Percentiles rank a stretch among this genome's conserved stretches.
phyloP scores from a whole-genome alignment of 2,329 filamentous ascomycete species.

The Aspergillus eucalypticola region DNA sequence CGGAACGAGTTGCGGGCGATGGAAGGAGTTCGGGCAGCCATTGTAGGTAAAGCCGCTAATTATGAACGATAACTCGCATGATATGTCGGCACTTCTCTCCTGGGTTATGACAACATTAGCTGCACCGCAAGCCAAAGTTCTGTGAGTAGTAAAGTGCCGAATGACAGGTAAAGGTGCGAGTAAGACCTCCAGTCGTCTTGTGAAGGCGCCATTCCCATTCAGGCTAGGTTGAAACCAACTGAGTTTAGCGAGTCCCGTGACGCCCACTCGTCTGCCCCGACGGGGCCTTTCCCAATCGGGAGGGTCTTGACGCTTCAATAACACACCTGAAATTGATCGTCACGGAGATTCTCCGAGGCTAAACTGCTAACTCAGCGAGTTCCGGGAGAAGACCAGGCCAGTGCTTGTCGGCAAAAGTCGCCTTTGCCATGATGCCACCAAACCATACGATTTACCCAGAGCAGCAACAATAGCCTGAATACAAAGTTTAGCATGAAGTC shows the following conservation, averaged over 20 bases:
- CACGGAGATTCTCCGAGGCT: constrained; percentile 6
- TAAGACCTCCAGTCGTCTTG: neutral
- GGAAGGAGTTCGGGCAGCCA: constrained; percentile 13
- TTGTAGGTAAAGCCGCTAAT: neutral
- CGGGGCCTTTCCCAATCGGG: neutral
- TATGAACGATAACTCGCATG: neutral
- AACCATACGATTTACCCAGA: neutral
- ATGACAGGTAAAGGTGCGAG: neutral
- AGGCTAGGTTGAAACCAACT: neutral
- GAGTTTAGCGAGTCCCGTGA: neutral
- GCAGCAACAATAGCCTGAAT: constrained; percentile 13
- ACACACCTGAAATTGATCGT: neutral
- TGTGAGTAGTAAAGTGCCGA: neutral
- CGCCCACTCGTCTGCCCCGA: neutral
- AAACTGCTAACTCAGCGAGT: neutral
- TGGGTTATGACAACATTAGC: neutral
- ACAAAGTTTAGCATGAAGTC: constrained; percentile 10
- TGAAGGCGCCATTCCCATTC: neutral
- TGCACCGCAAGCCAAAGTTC: neutral
- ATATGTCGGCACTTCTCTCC: neutral
- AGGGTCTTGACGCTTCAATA: neutral
- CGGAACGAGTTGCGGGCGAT: constrained; percentile 24
- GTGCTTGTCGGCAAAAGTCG: neutral
- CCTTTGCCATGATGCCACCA: neutral
- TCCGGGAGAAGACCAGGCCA: too few relatives aligned